Evolutionary conservation across 176 grass and related monocot genomes (phyloP).

Genomic region (Typha latifolia): DNA sequence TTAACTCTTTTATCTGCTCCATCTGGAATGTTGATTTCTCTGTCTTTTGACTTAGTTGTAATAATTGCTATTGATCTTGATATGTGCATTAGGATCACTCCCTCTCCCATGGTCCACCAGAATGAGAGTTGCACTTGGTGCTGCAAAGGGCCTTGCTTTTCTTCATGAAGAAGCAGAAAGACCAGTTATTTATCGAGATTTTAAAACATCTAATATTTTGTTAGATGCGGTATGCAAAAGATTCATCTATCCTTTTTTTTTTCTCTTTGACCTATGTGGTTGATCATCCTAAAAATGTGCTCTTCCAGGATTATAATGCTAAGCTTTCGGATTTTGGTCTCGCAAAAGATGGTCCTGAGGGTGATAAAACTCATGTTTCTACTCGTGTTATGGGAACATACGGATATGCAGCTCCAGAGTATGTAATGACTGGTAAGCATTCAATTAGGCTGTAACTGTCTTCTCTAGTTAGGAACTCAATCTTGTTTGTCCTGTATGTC

Average conservation of each 20-base stretch:
- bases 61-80: constrained; percentile 6
- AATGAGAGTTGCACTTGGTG: constrained; percentile 99
- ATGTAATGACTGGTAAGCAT: constrained; percentile 92
- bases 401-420: constrained; percentile 93
- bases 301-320: constrained; percentile 84
- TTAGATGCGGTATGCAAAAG: constrained; percentile 57
- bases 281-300: constrained; percentile 11
- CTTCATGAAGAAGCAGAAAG: constrained; percentile 99
- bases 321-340: constrained; percentile 99
- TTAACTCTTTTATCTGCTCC: background rate
- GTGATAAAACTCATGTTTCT: constrained; percentile 97
- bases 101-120: constrained; percentile 90
- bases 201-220: constrained; percentile 98
- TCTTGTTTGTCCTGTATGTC: background rate
- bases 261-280: background rate
- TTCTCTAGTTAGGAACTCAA: background rate
- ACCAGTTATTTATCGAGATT: constrained; percentile 97
- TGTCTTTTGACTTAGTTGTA: background rate
- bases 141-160: constrained; percentile 90
- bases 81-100: constrained; percentile 41
- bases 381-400: constrained; percentile 98
- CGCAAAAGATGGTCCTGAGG: constrained; percentile 98
- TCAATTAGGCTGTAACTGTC: background rate
- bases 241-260: constrained; percentile 7
- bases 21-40: background rate